These are phyloP conservation scores for Nyctanthes arbortristis DNA, from an alignment of 257 asterid species.

Conservation along the genomic window DNA sequence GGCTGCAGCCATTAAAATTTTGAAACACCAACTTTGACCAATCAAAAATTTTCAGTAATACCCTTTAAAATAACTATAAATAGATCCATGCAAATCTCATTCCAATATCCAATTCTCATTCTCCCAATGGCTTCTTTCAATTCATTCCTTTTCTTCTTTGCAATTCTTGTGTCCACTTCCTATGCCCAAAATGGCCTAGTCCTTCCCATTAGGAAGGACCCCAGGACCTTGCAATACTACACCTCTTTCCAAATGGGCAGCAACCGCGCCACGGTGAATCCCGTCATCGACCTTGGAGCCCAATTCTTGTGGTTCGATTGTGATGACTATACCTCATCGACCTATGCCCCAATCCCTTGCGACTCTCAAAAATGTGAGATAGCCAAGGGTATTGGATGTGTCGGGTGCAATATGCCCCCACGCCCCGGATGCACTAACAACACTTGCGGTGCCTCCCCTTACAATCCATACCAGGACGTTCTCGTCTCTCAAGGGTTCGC, in stretches of 20 bases:
- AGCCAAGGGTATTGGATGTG: constrained; percentile 33
- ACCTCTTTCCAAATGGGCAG: constrained; percentile 46
- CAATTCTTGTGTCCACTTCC: constrained; percentile 20
- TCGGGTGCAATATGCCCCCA: constrained; percentile 27
- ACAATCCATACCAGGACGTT: constrained; percentile 33
- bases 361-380: constrained; percentile 27
- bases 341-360: constrained; percentile 43
- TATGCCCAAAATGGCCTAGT: constrained; percentile 25
- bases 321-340: constrained; percentile 30
- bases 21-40: constrained; percentile 13
- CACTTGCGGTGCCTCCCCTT: constrained; percentile 36
- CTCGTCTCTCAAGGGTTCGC: constrained; percentile 29
- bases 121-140: constrained; percentile 19
- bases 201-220: constrained; percentile 39
- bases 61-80: constrained; percentile 17
- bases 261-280: constrained; percentile 30
- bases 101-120: too few relatives aligned
- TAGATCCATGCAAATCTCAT: background rate
- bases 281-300: constrained; percentile 43
- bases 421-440: constrained; percentile 51
- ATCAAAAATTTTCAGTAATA: constrained; percentile 3
- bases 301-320: constrained; percentile 43
- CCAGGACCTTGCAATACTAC: constrained; percentile 39
- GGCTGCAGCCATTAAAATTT: too few relatives aligned
- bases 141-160: background rate